A percentile compares a stretch with the other conserved stretches of the same genome.
phyloP scores from a whole-genome alignment of 352 stramenopile species.

The Globisporangium iwayamae region DNA sequence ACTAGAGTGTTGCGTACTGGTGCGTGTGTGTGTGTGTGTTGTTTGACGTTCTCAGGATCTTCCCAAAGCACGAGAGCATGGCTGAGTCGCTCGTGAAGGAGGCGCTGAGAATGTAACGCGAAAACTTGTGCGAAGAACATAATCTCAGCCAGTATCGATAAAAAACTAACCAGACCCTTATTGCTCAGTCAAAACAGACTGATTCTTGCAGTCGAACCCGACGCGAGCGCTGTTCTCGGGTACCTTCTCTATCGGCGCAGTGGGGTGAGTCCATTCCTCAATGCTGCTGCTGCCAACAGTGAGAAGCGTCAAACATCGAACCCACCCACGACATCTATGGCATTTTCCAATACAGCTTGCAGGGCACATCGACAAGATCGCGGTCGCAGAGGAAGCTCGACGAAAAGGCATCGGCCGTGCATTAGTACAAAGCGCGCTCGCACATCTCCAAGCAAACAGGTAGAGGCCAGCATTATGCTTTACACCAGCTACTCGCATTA shows the following conservation, averaged over 20 bases:
- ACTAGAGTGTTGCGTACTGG: no score
- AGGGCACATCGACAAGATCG: conserved; percentile 44
- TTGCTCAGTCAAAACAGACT: conserved; percentile 32
- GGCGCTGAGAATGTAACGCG: conserved; percentile 8
- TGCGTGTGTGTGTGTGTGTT: no score
- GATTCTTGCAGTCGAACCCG: conserved; percentile 27
- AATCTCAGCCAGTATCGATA: no score
- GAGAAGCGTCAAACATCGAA: no score
- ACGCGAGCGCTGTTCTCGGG: conserved; percentile 21
- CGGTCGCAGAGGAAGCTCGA: conserved; percentile 28
- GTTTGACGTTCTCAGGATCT: conserved; percentile 5
- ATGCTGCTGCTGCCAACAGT: no score
- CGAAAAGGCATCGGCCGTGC: conserved; percentile 29
- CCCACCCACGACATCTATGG: no score
- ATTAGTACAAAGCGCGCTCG: conserved; percentile 33
- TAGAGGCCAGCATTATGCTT: conserved; percentile 3
- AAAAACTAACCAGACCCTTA: background rate
- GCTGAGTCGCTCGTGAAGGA: conserved; percentile 12
- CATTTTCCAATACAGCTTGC: conserved; percentile 19
- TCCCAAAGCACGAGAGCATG: conserved; percentile 20
- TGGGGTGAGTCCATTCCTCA: conserved; percentile 21
- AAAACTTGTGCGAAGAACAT: background rate
- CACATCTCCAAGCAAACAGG: conserved; percentile 25
- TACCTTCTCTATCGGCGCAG: conserved; percentile 45
- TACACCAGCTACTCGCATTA: no score